Evolutionary conservation across 768 basidiomycete species (phyloP).

Genomic region (Tylopilus intermedius): DNA sequence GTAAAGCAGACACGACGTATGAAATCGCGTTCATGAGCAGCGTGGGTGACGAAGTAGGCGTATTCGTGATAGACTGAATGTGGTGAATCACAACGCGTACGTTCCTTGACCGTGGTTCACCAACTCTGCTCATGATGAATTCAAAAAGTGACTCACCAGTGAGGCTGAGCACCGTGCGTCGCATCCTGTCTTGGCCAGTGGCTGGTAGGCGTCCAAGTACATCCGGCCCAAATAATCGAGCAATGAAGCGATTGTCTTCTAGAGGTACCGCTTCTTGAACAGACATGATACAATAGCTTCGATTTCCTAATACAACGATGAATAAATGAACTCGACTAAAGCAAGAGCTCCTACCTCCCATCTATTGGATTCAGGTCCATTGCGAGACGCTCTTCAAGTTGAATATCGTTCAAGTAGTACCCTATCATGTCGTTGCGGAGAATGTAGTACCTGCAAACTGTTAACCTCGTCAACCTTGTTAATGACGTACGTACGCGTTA

Average conservation of each 20-base stretch:
- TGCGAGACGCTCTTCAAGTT: conserved; percentile 50
- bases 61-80: conserved; percentile 34
- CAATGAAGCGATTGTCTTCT: conserved; percentile 49
- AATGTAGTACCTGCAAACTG: conserved; percentile 67
- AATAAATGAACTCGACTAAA: not conserved
- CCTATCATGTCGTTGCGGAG: conserved; percentile 79
- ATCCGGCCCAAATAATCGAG: conserved; percentile 65
- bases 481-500: conserved; percentile 60
- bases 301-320: conserved; percentile 53
- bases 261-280: conserved; percentile 81
- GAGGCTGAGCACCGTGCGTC: conserved; percentile 68
- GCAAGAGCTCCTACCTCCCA: conserved; percentile 64
- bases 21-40: conserved; percentile 61
- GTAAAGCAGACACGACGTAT: conserved; percentile 67
- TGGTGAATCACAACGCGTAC: conserved; percentile 79
- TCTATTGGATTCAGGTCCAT: conserved; percentile 39
- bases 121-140: not conserved
- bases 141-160: conserved; percentile 54
- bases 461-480: conserved; percentile 5
- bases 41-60: conserved; percentile 31
- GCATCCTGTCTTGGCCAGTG: conserved; percentile 56
- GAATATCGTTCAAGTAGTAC: conserved; percentile 60
- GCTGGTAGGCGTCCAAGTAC: conserved; percentile 67
- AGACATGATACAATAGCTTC: conserved; percentile 82
- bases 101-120: conserved; percentile 40